These are phyloP conservation scores for Fusarium robinianum DNA, from an alignment of 2,329 filamentous ascomycete genomes.

Conservation along the genomic window DNA sequence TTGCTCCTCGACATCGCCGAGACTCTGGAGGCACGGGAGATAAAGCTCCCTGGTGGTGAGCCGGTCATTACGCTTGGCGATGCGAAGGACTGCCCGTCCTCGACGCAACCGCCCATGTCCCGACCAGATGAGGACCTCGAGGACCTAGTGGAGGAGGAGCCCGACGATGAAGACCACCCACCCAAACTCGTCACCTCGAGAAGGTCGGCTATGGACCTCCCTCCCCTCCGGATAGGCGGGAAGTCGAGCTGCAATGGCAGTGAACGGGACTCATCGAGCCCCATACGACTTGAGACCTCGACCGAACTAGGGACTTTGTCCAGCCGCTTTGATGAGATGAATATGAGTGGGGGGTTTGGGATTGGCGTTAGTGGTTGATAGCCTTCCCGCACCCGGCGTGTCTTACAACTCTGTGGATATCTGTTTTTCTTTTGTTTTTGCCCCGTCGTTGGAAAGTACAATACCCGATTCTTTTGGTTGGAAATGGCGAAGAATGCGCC, in stretches of 20 bases:
- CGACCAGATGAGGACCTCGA: slow-evolving; percentile 33
- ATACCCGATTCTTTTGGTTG: too few relatives aligned
- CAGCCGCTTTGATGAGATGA: slow-evolving; percentile 41
- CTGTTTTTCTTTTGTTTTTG: background rate
- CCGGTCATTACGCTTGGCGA: slow-evolving; percentile 43
- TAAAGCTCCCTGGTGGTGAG: slow-evolving; percentile 71
- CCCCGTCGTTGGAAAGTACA: too few relatives aligned
- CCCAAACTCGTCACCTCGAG: slow-evolving; percentile 15
- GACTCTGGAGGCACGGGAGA: slow-evolving; percentile 70
- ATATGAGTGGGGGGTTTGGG: slow-evolving; percentile 36
- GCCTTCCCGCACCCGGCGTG: too few relatives aligned
- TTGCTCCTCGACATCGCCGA: slow-evolving; percentile 83
- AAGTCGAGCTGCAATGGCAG: slow-evolving; percentile 24
- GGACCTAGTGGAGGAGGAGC: slow-evolving; percentile 39
- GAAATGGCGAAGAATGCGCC: too few relatives aligned
- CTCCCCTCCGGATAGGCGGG: slow-evolving; percentile 8
- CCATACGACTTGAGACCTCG: slow-evolving; percentile 37
- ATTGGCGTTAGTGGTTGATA: slow-evolving; percentile 40
- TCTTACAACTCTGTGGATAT: background rate
- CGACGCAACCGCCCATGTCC: slow-evolving; percentile 11
- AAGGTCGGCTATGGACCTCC: slow-evolving; percentile 7
- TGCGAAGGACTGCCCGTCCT: slow-evolving; percentile 3
- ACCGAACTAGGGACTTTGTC: slow-evolving; percentile 37
- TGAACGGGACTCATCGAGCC: slow-evolving; percentile 33
- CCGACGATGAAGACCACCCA: slow-evolving; percentile 18